Base-by-base conservation (phyloP, 2,329 filamentous ascomycete species). In the Monosporascus sp. region DNA sequence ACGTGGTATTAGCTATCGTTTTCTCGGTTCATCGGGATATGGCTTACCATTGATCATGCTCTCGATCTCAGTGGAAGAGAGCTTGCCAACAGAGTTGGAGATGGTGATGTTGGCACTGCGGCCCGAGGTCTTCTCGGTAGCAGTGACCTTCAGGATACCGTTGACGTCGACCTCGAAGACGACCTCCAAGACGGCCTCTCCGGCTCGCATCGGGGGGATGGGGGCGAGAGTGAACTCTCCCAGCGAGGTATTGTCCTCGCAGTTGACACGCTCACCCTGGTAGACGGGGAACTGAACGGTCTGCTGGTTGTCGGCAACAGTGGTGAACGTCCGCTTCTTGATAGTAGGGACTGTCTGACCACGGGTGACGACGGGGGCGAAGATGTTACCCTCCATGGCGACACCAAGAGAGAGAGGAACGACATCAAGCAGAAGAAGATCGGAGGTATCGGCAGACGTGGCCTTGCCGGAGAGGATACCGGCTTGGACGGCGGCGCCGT, bases 131-230 rank as follows among this genome's bases (percentile, higher is more conserved):
- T 99, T 99, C 85, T 99, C 94, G 48, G 93, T 97, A 64, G 94
- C 94, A 60, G 93, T 97, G 69, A 97, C 94, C 87, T 99, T 99
- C 64, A 99, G 87, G 74, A 97, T 96, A 87, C 94, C 94, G 83
- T 99, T 99, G 84, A 97, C 94, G 66, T 99, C 94, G 71, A 99
- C 94, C 81, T 99, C 94, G 78, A 99, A 97, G 74, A 97, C 91
- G 66, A 93, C 90, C 80, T 99, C 94, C 46, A 99, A 88, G 63
- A 96, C 92, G 65, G 94, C 90, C 73, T 99, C 94, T 73, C 94
- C 93, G 69, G 94, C 93, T 69, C 87, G 87, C 91, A 97, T 76
- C 80, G 92, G 76, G 82, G 93, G 83, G 61, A 87, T 87, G 46
- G 93, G 94, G 65, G 91, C 88, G 59, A 99, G 82, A 56, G 93